Evolutionary conservation across 805 yeast species (phyloP).

Genomic region (Brettanomyces anomalus): DNA sequence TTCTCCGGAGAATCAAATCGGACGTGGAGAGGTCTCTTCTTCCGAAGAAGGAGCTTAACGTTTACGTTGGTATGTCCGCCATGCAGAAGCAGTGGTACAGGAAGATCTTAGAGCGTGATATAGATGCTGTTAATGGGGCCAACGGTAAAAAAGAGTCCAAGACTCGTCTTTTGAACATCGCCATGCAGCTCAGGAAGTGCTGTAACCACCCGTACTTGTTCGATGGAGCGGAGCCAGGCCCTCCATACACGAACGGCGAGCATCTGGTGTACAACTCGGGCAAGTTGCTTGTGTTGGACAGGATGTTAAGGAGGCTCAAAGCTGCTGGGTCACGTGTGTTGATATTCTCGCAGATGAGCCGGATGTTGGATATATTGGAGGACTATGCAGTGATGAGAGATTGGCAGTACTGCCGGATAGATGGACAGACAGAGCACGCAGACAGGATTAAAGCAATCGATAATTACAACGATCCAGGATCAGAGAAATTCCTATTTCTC

Average conservation of each 20-base stretch:
- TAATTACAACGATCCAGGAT: slow-evolving; percentile 68
- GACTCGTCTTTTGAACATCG: slow-evolving; percentile 68
- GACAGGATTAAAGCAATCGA: slow-evolving; percentile 72
- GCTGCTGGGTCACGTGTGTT: slow-evolving; percentile 70
- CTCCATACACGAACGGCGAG: slow-evolving; percentile 80
- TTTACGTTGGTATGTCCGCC: slow-evolving; percentile 67
- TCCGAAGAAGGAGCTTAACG: slow-evolving; percentile 67
- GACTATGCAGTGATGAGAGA: slow-evolving; percentile 68
- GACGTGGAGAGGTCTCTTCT: slow-evolving; percentile 75
- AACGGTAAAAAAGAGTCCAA: slow-evolving; percentile 67
- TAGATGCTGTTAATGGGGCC: slow-evolving; percentile 81
- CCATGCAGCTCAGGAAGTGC: slow-evolving; percentile 79
- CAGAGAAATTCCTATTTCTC: slow-evolving; percentile 61
- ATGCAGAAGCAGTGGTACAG: slow-evolving; percentile 78
- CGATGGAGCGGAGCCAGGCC: slow-evolving; percentile 88
- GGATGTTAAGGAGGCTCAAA: slow-evolving; percentile 49
- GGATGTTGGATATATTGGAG: slow-evolving; percentile 72
- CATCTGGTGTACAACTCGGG: slow-evolving; percentile 68
- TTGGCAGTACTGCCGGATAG: slow-evolving; percentile 68
- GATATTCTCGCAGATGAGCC: slow-evolving; percentile 77
- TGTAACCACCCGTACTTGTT: slow-evolving; percentile 80
- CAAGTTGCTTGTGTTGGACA: slow-evolving; percentile 64
- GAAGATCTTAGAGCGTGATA: slow-evolving; percentile 66
- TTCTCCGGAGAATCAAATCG: slow-evolving; percentile 65
- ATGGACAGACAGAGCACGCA: slow-evolving; percentile 74